Conservation (phyloP, 495 filamentous ascomycete genomes). For the Physcia stellaris region DNA sequence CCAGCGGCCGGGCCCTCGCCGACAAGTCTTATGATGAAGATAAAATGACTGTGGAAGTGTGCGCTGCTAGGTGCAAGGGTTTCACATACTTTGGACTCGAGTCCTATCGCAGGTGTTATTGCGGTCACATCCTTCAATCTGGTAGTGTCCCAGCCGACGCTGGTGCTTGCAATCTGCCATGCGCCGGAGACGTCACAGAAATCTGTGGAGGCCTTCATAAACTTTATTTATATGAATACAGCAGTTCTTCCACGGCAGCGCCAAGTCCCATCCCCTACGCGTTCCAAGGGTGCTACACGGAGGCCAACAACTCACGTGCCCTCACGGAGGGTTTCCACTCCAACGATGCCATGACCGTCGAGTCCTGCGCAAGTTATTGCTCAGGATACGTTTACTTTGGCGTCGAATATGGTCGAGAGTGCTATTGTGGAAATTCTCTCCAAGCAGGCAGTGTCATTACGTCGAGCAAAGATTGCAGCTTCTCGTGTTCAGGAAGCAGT, state of each 20-base stretch:
- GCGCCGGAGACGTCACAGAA: not conserved
- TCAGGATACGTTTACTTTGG: constrained; percentile 5
- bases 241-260: too few species aligned
- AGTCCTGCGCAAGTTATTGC: constrained; percentile 11
- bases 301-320: constrained; percentile 16
- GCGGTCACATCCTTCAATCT: constrained; percentile 25
- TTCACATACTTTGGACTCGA: constrained; percentile 9
- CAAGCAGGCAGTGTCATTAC: not conserved
- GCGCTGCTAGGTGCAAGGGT: constrained; percentile 8
- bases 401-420: constrained; percentile 8
- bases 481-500: not conserved
- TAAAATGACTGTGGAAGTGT: constrained; percentile 27
- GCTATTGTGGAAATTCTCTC: constrained; percentile 35
- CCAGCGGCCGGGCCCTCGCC: constrained; percentile 22
- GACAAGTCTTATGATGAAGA: constrained; percentile 14
- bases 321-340: constrained; percentile 11
- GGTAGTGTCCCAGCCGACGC: not conserved
- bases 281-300: constrained; percentile 15
- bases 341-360: constrained; percentile 28
- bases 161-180: not conserved
- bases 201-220: constrained; percentile 30
- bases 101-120: constrained; percentile 22
- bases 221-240: constrained; percentile 33
- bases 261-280: constrained; percentile 6
- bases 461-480: constrained; percentile 2